phyloP scores from a whole-genome alignment of 768 basidiomycete species.

The Mycena pura region DNA sequence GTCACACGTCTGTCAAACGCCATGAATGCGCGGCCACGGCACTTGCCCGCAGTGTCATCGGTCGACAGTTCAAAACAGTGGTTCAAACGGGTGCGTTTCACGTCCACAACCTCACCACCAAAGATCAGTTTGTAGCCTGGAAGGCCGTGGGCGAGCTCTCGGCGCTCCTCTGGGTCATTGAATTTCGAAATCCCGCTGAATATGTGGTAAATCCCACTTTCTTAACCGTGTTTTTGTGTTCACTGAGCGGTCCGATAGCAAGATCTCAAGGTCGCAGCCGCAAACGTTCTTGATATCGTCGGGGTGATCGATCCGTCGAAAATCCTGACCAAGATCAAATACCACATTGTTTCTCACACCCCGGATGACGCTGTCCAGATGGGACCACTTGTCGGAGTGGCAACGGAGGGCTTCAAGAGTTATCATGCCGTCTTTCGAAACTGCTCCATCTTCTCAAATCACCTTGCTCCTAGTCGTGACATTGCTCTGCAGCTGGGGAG shows the following conservation, averaged over 20 bases:
- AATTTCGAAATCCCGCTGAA: neutral
- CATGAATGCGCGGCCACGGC: too few relatives aligned
- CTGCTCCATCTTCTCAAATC: neutral
- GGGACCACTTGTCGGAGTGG: neutral
- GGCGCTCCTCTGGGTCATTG: neutral
- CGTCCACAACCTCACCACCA: neutral
- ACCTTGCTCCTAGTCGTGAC: too few relatives aligned
- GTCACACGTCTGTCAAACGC: too few relatives aligned
- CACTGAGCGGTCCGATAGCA: neutral
- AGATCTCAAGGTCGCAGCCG: neutral
- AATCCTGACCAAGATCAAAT: neutral
- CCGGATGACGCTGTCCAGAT: too few relatives aligned
- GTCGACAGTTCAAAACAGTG: neutral
- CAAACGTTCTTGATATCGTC: neutral
- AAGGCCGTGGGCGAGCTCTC: neutral
- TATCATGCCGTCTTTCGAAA: neutral
- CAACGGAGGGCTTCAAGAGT: neutral
- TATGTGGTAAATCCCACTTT: neutral
- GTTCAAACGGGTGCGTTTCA: neutral
- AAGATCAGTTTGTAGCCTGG: neutral
- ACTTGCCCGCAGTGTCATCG: too few relatives aligned
- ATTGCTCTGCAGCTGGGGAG: neutral
- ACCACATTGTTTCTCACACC: neutral
- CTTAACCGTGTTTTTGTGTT: neutral
- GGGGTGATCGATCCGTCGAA: neutral